A percentile compares a stretch with the other conserved stretches of the same genome.
These are phyloP conservation scores for Emergomyces pasteurianus DNA, from an alignment of 2,329 filamentous ascomycete genomes.

Conservation along the genomic window DNA sequence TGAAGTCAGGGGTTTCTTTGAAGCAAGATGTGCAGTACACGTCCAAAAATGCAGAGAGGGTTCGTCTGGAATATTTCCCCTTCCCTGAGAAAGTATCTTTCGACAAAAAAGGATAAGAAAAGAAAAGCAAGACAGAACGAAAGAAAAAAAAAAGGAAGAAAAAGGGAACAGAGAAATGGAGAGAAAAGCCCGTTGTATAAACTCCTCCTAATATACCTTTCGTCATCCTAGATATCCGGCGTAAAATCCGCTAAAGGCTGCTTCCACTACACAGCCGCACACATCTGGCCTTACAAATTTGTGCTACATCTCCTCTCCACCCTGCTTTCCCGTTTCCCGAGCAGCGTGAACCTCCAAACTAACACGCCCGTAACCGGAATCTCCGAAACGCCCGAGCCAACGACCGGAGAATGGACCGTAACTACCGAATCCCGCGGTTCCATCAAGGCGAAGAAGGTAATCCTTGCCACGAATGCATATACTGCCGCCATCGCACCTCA, in stretches of 20 bases:
- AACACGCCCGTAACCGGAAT: constrained; percentile 35
- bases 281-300: constrained; percentile 61
- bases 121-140: not conserved
- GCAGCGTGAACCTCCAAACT: constrained; percentile 42
- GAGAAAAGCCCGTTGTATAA: no score
- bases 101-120: not conserved
- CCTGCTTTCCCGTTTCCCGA: constrained; percentile 22
- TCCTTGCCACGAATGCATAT: constrained; percentile 76
- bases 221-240: constrained; percentile 18
- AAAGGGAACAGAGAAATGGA: not conserved
- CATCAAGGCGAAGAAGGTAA: constrained; percentile 49
- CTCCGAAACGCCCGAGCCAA: constrained; percentile 13
- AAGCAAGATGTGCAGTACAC: constrained; percentile 19
- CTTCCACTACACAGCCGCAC: constrained; percentile 22
- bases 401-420: constrained; percentile 43
- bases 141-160: no score
- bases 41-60: constrained; percentile 16
- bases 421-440: constrained; percentile 54
- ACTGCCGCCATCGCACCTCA: constrained; percentile 61
- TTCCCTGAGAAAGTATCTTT: not conserved
- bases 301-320: constrained; percentile 61
- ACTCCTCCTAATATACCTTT: not conserved
- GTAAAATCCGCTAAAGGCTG: constrained; percentile 27
- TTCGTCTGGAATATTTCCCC: not conserved
- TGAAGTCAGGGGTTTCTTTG: constrained; percentile 15